A percentile compares a stretch with the other conserved stretches of the same genome.
Conservation (phyloP, 139 green algal species). For the Nannochloris sp. region DNA sequence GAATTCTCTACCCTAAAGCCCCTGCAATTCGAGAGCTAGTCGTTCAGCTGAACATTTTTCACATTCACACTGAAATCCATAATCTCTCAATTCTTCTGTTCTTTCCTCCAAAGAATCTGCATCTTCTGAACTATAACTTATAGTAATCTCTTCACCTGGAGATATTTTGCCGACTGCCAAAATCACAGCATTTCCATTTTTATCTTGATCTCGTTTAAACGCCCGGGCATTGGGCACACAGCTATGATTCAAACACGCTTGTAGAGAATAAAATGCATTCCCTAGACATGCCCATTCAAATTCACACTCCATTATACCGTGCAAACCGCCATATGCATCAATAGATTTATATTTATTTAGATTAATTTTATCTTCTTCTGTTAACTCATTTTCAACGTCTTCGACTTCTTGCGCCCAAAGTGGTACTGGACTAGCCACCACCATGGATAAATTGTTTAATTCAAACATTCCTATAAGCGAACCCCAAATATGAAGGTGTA, state of each 20-base stretch:
- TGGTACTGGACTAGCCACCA: slow-evolving; percentile 10
- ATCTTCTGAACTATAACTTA: slow-evolving; percentile 25
- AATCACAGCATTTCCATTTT: slow-evolving; percentile 10
- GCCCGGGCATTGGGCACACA: slow-evolving; percentile 69
- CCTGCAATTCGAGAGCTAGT: not conserved
- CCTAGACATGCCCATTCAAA: slow-evolving; percentile 61
- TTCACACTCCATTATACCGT: slow-evolving; percentile 60
- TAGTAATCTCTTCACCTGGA: slow-evolving; percentile 60
- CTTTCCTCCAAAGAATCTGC: not conserved
- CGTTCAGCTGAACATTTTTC: not conserved
- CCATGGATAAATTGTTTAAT: slow-evolving; percentile 86
- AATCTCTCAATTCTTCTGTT: slow-evolving; percentile 1
- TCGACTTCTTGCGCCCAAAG: slow-evolving; percentile 6
- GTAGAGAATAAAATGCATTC: slow-evolving; percentile 79
- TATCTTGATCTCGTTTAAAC: slow-evolving; percentile 36
- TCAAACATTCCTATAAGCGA: slow-evolving; percentile 90
- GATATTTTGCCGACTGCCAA: not conserved
- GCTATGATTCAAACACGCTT: slow-evolving; percentile 86
- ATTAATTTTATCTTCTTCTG: too few relatives aligned
- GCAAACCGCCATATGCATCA: slow-evolving; percentile 35
- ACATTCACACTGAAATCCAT: slow-evolving; percentile 10
- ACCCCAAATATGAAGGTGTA: slow-evolving; percentile 65
- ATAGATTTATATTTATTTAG: slow-evolving; percentile 1
- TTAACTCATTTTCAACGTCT: not conserved
- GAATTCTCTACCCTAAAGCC: not conserved